Conservation (phyloP, 345 rosid genomes). For the Populus pruinosa region DNA sequence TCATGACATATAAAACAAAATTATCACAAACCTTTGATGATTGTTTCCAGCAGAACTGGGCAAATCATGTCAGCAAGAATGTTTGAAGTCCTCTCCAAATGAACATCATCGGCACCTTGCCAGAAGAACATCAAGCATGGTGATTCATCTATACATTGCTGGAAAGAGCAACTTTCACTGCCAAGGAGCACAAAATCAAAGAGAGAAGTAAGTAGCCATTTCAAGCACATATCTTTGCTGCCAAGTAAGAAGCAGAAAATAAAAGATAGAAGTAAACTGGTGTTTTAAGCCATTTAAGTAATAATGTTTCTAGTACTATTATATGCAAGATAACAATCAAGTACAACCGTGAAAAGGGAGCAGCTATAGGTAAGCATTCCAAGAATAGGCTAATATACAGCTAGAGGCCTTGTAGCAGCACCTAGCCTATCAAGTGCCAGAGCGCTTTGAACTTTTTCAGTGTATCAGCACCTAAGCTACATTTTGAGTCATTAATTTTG, state of each 20-base stretch:
- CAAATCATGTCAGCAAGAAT: slow-evolving; percentile 60
- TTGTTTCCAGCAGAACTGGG: slow-evolving; percentile 71
- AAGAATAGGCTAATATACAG: not conserved
- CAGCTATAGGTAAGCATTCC: too few species aligned
- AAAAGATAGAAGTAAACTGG: not conserved
- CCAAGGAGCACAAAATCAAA: slow-evolving; percentile 26
- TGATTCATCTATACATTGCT: slow-evolving; percentile 38
- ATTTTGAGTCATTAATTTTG: not conserved
- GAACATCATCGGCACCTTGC: slow-evolving; percentile 36
- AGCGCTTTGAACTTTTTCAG: not conserved
- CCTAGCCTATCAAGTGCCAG: not conserved
- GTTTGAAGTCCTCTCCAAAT: slow-evolving; percentile 44
- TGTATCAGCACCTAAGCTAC: not conserved
- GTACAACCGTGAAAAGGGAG: not conserved
- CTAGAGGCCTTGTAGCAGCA: not conserved
- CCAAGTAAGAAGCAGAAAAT: not conserved
- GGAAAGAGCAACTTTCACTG: slow-evolving; percentile 72
- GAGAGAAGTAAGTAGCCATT: not conserved
- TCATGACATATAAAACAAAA: slow-evolving; percentile 7
- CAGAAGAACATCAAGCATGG: slow-evolving; percentile 74
- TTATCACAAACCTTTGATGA: slow-evolving; percentile 67
- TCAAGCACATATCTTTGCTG: not conserved
- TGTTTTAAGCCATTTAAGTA: not conserved
- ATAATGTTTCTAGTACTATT: not conserved
- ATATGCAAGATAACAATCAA: not conserved